Conservation (phyloP, 768 basidiomycete species). For the Suillus weaverae region DNA sequence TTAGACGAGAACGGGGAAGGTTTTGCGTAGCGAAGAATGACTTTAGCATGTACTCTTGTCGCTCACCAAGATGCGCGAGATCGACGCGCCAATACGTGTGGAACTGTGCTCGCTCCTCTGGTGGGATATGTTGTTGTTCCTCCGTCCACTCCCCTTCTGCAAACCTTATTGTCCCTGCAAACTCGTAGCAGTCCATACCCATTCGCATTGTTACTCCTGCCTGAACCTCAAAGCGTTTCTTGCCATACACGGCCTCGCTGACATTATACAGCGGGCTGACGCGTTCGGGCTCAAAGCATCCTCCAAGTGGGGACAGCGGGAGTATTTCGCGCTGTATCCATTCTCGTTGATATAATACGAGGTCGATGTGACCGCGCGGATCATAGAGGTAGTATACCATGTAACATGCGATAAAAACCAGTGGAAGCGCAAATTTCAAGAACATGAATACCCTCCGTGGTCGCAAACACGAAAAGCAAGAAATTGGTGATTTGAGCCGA, state of each 20-base stretch:
- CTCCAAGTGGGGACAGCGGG: constrained; percentile 60
- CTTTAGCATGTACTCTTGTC: constrained; percentile 88
- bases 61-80: constrained; percentile 69
- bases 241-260: constrained; percentile 59
- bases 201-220: constrained; percentile 76
- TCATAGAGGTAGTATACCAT: constrained; percentile 62
- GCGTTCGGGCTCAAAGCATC: constrained; percentile 68
- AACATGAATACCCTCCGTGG: constrained; percentile 38
- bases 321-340: constrained; percentile 78
- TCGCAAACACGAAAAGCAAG: constrained; percentile 14
- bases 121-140: constrained; percentile 23
- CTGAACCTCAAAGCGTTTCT: constrained; percentile 70
- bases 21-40: constrained; percentile 95
- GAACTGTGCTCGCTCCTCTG: constrained; percentile 59
- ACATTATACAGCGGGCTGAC: constrained; percentile 71
- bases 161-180: constrained; percentile 73
- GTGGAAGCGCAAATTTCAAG: constrained; percentile 46
- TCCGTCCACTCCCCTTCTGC: constrained; percentile 10
- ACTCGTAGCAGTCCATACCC: constrained; percentile 90
- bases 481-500: neutral
- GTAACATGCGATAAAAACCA: constrained; percentile 24
- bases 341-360: constrained; percentile 70
- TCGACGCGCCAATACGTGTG: constrained; percentile 97
- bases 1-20: constrained; percentile 58
- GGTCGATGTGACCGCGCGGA: constrained; percentile 71